phyloP scores from a whole-genome alignment of 768 basidiomycete species.

The Agrocybe pediades region DNA sequence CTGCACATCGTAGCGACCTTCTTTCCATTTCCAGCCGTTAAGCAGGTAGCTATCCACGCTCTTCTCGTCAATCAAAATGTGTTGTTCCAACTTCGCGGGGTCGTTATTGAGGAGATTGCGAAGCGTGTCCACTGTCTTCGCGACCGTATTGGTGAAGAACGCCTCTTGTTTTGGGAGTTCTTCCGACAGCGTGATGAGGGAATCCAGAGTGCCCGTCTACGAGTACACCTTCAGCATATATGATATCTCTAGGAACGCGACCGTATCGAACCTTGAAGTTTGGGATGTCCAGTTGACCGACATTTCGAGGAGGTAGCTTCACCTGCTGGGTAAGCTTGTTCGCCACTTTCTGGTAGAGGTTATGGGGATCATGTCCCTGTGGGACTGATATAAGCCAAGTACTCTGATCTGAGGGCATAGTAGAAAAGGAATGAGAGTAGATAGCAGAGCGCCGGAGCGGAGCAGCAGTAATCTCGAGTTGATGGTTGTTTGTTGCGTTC shows the following conservation, averaged over 20 bases:
- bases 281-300: constrained; percentile 75
- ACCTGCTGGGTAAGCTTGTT: constrained; percentile 63
- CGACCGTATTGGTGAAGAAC: constrained; percentile 84
- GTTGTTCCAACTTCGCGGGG: constrained; percentile 69
- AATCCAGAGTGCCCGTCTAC: constrained; percentile 93
- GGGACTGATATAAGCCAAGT: constrained; percentile 93
- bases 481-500: constrained; percentile 18
- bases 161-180: constrained; percentile 89
- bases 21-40: constrained; percentile 91
- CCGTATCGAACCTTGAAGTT: constrained; percentile 76
- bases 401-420: constrained; percentile 96
- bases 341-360: constrained; percentile 63
- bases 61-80: constrained; percentile 79
- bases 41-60: constrained; percentile 79
- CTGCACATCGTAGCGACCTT: constrained; percentile 85
- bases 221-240: constrained; percentile 16
- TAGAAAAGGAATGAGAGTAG: constrained; percentile 55
- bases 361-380: constrained; percentile 82
- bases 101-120: constrained; percentile 91
- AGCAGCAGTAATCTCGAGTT: constrained; percentile 25
- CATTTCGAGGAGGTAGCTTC: constrained; percentile 46
- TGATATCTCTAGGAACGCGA: constrained; percentile 13
- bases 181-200: constrained; percentile 87
- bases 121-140: constrained; percentile 93
- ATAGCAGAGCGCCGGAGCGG: constrained; percentile 12